These are phyloP conservation scores for Metrosideros polymorpha DNA, from an alignment of 441 rosid species.

Conservation along the genomic window DNA sequence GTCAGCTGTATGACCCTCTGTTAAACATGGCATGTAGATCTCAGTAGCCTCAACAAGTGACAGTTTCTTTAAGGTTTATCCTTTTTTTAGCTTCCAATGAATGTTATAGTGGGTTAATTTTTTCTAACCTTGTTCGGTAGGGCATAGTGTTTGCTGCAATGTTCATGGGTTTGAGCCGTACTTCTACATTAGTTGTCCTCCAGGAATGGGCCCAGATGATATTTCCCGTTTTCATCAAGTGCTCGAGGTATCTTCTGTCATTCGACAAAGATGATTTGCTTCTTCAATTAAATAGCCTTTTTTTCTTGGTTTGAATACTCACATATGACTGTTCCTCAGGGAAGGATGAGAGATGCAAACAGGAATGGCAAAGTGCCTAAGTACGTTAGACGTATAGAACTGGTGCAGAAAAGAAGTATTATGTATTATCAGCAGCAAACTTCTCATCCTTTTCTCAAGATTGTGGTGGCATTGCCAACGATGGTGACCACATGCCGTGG, in stretches of 20 bases:
- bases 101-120: background rate
- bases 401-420: slow-evolving; percentile 76
- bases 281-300: background rate
- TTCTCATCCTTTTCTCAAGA: slow-evolving; percentile 78
- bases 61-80: background rate
- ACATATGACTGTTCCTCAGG: slow-evolving; percentile 25
- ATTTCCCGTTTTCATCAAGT: slow-evolving; percentile 64
- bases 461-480: slow-evolving; percentile 86
- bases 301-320: background rate
- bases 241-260: slow-evolving; percentile 62
- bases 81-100: background rate
- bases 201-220: slow-evolving; percentile 90
- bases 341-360: slow-evolving; percentile 72
- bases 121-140: slow-evolving; percentile 23
- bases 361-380: slow-evolving; percentile 57
- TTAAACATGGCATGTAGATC: background rate
- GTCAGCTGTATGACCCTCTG: background rate
- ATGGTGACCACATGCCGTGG: slow-evolving; percentile 95
- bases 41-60: background rate
- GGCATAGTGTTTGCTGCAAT: slow-evolving; percentile 89
- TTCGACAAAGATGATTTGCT: background rate
- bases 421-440: slow-evolving; percentile 89
- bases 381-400: slow-evolving; percentile 50
- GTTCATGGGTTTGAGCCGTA: slow-evolving; percentile 99
- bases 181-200: slow-evolving; percentile 82